Percentiles rank a stretch among this genome's conserved stretches.
These are phyloP conservation scores for Ophiostoma angusticollis DNA, from an alignment of 2,329 filamentous ascomycete genomes.

Conservation along the genomic window DNA sequence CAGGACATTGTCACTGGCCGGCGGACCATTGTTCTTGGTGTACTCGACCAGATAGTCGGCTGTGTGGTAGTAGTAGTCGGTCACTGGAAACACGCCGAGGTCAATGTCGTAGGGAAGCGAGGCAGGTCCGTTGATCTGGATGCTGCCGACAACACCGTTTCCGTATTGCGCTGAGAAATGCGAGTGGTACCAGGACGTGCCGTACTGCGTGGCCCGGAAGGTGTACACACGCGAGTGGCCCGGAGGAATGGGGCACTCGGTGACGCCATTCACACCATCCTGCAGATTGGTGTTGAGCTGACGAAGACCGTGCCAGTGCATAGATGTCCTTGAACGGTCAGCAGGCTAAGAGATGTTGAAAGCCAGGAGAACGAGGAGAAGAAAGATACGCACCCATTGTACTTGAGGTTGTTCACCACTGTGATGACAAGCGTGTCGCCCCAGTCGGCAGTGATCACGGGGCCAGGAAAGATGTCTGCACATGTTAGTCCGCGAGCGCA, in stretches of 20 bases:
- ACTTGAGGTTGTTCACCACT: constrained; percentile 13
- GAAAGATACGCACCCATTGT: constrained; percentile 11
- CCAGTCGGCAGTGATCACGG: constrained; percentile 13
- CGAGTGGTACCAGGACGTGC: constrained; percentile 32
- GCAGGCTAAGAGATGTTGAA: background rate
- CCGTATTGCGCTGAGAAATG: constrained; percentile 35
- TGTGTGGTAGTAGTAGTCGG: constrained; percentile 40
- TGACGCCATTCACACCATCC: constrained; percentile 23
- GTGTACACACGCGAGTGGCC: constrained; percentile 25
- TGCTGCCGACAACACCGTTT: constrained; percentile 36
- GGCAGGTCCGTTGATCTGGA: constrained; percentile 32
- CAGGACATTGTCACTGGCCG: constrained; percentile 28
- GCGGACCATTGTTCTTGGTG: constrained; percentile 17
- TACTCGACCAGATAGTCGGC: constrained; percentile 25
- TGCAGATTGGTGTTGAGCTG: constrained; percentile 20
- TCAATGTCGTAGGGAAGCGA: constrained; percentile 35
- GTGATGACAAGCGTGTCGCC: constrained; percentile 13
- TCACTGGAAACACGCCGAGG: constrained; percentile 36
- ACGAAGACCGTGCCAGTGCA: constrained; percentile 26
- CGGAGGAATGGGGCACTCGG: constrained; percentile 42
- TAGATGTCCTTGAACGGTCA: constrained; percentile 18
- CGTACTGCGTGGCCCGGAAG: constrained; percentile 25
- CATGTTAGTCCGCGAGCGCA: background rate
- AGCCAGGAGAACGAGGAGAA: background rate
- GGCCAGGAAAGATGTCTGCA: constrained; percentile 9